Base-by-base conservation (phyloP, 768 basidiomycete species). In the Psilocybe cyanescens region DNA sequence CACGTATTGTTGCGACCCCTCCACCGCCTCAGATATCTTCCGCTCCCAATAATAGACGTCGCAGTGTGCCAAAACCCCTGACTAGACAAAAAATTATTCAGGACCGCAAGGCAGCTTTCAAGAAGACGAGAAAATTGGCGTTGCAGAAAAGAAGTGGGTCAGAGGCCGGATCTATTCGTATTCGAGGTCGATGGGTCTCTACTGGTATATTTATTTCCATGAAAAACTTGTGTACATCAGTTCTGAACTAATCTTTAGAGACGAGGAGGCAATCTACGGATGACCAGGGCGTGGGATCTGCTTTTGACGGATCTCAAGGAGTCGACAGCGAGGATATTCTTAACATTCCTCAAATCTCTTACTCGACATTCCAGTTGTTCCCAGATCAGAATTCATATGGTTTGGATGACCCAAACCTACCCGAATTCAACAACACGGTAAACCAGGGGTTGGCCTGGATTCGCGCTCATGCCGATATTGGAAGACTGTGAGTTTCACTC, bases 301-400 rank as follows among this genome's bases (percentile, higher is more conserved):
- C 77, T 29, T 86, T 83, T 60, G 84, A 90, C 68, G 89, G 89
- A 1, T 79, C 85, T n/a, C 75, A 76, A 35, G 88, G 88, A 35
- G 86, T 90, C 17, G 89, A 91, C 69, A 84, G 82, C 58, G 83
- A 87, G 65, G 89, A 90, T 62, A 86, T 90, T 54, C 62, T 79
- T 57, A 83, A 73, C 62, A 86, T 86, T 59, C 84, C 84, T 0
- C 44, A 81, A 9, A 83, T 90, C 61, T 82, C 80, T 5, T 88
- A 87, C 65, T 74, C 79, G 33, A 78, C 84, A 16, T 88, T 88
- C 79, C 86, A 84, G 59, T 64, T 89, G 28, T 89, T 90, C 80
- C 88, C 89, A 17, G 87, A 91, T 67, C 89, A 90, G 70, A 79
- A 84, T 61, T 69, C 72, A 39, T 89, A 88, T 65, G 82, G 74